phyloP scores from a whole-genome alignment of 2,329 filamentous ascomycete species.

The Lecanoromycetidae sp. region DNA sequence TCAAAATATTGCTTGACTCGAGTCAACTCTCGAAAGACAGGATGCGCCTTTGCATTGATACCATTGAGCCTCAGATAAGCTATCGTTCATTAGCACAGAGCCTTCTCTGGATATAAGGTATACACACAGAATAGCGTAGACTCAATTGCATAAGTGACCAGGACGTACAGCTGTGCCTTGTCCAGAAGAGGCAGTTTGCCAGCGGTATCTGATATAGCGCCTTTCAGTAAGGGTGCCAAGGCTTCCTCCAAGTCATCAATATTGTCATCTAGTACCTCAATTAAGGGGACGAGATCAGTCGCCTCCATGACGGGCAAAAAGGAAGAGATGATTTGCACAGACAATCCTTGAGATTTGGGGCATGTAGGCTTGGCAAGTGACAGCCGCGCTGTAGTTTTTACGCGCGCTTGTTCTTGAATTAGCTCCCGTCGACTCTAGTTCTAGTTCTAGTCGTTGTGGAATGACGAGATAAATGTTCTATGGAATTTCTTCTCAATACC shows the following conservation, averaged over 20 bases:
- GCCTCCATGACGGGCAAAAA: too few species aligned
- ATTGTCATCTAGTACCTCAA: constrained; percentile 64
- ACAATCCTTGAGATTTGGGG: background rate
- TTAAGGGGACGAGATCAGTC: constrained; percentile 50
- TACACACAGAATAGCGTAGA: constrained; percentile 71
- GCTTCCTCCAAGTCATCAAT: constrained; percentile 67
- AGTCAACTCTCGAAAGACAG: constrained; percentile 72
- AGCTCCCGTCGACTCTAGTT: background rate
- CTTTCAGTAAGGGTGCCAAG: constrained; percentile 59
- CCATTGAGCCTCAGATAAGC: constrained; percentile 69
- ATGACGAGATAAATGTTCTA: background rate
- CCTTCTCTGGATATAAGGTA: background rate
- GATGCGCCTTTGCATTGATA: constrained; percentile 68
- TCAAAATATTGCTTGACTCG: constrained; percentile 83
- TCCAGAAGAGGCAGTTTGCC: constrained; percentile 82
- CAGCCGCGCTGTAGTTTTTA: too few species aligned
- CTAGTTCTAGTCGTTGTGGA: too few species aligned
- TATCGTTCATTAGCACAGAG: constrained; percentile 23
- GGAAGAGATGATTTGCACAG: too few species aligned
- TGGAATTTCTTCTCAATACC: background rate
- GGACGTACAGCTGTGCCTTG: constrained; percentile 85
- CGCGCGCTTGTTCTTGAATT: background rate
- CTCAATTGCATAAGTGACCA: constrained; percentile 79
- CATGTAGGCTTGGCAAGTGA: too few species aligned
- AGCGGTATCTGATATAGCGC: constrained; percentile 52